These are phyloP conservation scores for Tetrapisispora arboricola DNA, from an alignment of 805 yeast genomes.

Conservation along the genomic window DNA sequence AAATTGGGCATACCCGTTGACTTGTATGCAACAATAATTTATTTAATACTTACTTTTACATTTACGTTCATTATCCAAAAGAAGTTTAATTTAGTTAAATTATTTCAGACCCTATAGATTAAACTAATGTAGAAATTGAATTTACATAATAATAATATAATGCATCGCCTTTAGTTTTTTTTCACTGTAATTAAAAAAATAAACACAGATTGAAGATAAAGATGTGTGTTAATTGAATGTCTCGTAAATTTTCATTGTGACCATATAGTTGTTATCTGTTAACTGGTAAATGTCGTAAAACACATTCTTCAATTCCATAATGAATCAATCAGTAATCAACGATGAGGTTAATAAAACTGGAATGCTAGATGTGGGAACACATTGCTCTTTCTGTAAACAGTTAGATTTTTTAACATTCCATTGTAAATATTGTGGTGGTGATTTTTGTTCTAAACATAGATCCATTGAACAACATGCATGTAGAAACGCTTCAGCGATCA, in stretches of 20 bases:
- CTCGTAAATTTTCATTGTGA: no score
- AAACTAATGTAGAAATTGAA: no score
- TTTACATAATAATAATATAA: no score
- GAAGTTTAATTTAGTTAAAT: neutral
- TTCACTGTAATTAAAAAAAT: neutral
- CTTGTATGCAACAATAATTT: conserved; percentile 6
- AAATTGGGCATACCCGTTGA: conserved; percentile 21
- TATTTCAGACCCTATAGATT: no score
- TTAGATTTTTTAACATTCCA: conserved; percentile 28
- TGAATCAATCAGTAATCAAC: neutral
- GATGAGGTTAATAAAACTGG: conserved; percentile 8
- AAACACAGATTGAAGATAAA: no score
- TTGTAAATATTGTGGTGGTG: conserved; percentile 21
- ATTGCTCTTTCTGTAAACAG: conserved; percentile 25
- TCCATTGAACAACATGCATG: conserved; percentile 22
- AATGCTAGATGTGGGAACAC: conserved; percentile 30
- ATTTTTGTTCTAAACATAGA: conserved; percentile 25
- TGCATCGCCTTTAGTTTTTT: neutral
- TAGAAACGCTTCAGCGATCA: neutral
- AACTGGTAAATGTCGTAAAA: no score
- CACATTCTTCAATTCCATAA: no score
- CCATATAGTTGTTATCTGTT: no score
- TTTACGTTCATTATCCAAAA: neutral
- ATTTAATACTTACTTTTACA: neutral
- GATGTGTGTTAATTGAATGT: no score